phyloP scores from a whole-genome alignment of 1,284 basidiomycete species.

The Ustilago hordei region DNA sequence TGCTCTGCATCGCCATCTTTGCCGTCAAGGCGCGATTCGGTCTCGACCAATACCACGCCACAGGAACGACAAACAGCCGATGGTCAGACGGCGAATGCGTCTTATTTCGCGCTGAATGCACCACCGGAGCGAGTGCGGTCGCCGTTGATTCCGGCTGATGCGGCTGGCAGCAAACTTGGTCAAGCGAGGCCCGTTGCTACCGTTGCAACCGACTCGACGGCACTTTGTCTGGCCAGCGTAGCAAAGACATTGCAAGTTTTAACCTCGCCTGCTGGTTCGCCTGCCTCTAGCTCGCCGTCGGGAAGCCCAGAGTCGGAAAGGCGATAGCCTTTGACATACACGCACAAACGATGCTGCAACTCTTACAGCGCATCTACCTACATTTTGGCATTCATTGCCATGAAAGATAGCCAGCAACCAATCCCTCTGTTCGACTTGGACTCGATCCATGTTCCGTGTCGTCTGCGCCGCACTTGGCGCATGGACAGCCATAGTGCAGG shows the following conservation, averaged over 20 bases:
- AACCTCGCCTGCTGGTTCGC: conserved; percentile 16
- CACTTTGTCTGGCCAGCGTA: conserved; percentile 18
- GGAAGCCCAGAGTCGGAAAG: conserved; percentile 2
- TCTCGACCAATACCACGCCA: conserved; percentile 17
- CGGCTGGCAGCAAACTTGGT: conserved; percentile 7
- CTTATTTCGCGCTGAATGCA: conserved; percentile 24
- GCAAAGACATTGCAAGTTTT: conserved; percentile 24
- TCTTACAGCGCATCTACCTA: background rate
- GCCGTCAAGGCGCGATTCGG: conserved; percentile 21
- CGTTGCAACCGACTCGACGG: conserved; percentile 2
- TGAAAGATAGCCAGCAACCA: background rate
- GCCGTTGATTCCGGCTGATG: conserved; percentile 36
- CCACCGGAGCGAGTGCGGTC: conserved; percentile 36
- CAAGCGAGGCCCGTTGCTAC: conserved; percentile 9
- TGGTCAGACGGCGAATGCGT: conserved; percentile 4
- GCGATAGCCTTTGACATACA: background rate
- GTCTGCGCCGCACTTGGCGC: background rate
- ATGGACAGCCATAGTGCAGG: background rate
- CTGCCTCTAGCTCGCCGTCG: background rate
- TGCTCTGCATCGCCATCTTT: conserved; percentile 29
- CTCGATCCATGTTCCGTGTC: background rate
- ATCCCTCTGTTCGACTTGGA: background rate
- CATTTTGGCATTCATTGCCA: no score
- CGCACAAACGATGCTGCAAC: background rate
- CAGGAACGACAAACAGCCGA: conserved; percentile 17